A percentile compares a stretch with the other conserved stretches of the same genome.
phyloP scores from a whole-genome alignment of 2,329 filamentous ascomycete species.

The Alternaria gansuensis region DNA sequence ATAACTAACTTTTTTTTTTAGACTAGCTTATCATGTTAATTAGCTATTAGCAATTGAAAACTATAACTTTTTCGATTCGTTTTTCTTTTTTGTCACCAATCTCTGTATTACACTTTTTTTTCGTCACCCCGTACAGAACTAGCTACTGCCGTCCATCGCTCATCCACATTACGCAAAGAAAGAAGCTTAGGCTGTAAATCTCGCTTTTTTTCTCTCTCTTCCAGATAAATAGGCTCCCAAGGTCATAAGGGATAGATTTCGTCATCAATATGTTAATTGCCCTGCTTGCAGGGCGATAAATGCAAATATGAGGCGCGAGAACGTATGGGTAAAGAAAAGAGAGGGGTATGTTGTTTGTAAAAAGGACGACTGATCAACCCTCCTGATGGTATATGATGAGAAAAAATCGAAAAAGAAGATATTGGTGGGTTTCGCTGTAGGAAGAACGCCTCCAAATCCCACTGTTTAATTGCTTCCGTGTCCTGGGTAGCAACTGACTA shows the following conservation, averaged over 20 bases:
- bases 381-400: slow-evolving; percentile 6
- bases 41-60: no score
- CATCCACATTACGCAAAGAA: slow-evolving; percentile 2
- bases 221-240: not conserved
- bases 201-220: not conserved
- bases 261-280: slow-evolving; percentile 7
- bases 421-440: not conserved
- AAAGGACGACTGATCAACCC: slow-evolving; percentile 1
- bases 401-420: not conserved
- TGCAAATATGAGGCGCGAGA: slow-evolving; percentile 5
- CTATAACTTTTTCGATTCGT: no score
- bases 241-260: not conserved
- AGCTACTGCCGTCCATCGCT: not conserved
- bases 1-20: no score
- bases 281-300: not conserved
- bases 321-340: not conserved
- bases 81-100: not conserved
- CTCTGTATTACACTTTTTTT: slow-evolving; percentile 11
- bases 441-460: slow-evolving; percentile 1
- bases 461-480: not conserved
- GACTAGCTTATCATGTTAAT: no score
- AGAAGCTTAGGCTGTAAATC: not conserved
- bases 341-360: slow-evolving; percentile 18
- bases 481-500: not conserved
- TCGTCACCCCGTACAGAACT: not conserved